These are phyloP conservation scores for Aureobasidium leucospermi DNA, from an alignment of 2,329 filamentous ascomycete genomes.

Conservation along the genomic window DNA sequence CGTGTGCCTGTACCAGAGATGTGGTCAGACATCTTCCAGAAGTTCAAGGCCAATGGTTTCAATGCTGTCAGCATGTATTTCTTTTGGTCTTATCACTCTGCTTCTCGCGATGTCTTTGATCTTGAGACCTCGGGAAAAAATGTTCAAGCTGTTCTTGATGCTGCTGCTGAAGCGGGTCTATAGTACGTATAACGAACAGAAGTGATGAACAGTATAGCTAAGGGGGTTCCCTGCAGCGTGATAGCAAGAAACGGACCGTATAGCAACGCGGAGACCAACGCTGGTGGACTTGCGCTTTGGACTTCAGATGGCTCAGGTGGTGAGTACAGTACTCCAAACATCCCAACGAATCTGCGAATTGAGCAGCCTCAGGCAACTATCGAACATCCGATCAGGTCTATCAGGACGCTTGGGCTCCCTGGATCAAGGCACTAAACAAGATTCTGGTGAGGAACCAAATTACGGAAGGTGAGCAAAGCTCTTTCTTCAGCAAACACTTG, in stretches of 20 bases:
- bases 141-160: constrained; percentile 43
- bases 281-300: constrained; percentile 57
- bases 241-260: constrained; percentile 49
- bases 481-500: too few relatives aligned
- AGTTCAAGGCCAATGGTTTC: constrained; percentile 46
- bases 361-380: constrained; percentile 23
- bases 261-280: constrained; percentile 55
- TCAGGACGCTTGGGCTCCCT: constrained; percentile 46
- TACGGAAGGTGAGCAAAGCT: constrained; percentile 37
- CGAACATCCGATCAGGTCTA: constrained; percentile 44
- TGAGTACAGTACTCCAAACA: not conserved
- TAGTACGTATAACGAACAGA: not conserved
- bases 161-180: constrained; percentile 45
- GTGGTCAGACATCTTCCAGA: constrained; percentile 46
- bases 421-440: constrained; percentile 38
- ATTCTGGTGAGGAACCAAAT: constrained; percentile 48
- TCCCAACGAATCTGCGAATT: not conserved
- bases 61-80: constrained; percentile 33
- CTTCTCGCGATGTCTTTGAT: constrained; percentile 29
- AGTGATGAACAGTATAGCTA: not conserved
- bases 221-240: not conserved
- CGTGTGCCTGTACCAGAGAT: constrained; percentile 44
- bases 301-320: constrained; percentile 53
- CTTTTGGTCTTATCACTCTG: constrained; percentile 24
- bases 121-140: constrained; percentile 48